These are phyloP conservation scores for Plasmodium gallinaceum DNA, from an alignment of 169 alveolate genomes.

Conservation along the genomic window DNA sequence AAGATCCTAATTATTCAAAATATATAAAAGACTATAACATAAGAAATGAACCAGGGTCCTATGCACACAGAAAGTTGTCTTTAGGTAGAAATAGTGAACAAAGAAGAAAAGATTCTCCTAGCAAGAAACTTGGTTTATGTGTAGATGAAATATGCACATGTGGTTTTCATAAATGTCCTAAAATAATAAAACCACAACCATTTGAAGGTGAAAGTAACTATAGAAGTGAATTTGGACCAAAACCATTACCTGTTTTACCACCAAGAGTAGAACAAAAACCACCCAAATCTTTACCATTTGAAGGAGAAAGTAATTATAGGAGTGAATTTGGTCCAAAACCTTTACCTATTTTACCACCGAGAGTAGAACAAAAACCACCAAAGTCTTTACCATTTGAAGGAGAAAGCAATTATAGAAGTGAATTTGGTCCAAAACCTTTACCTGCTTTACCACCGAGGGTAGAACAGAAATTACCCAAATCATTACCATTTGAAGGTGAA, in stretches of 20 bases:
- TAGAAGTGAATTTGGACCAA: slow-evolving; percentile 79
- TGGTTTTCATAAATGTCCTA: slow-evolving; percentile 81
- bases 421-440: slow-evolving; percentile 80
- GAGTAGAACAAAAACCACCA: slow-evolving; percentile 46
- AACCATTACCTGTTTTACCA: slow-evolving; percentile 75
- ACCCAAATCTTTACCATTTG: slow-evolving; percentile 79
- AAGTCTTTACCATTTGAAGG: slow-evolving; percentile 82
- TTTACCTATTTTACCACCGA: slow-evolving; percentile 72
- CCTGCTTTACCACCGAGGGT: slow-evolving; percentile 65
- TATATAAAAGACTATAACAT: slow-evolving; percentile 11
- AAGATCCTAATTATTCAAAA: slow-evolving; percentile 22
- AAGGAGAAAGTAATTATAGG: slow-evolving; percentile 76
- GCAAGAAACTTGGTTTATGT: slow-evolving; percentile 80
- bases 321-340: slow-evolving; percentile 81
- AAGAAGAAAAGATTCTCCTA: slow-evolving; percentile 80
- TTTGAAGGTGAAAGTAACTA: slow-evolving; percentile 82
- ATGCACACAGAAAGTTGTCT: slow-evolving; percentile 36
- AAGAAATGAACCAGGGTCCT: slow-evolving; percentile 24
- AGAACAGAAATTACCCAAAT: slow-evolving; percentile 57
- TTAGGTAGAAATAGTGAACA: slow-evolving; percentile 77
- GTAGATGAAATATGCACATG: slow-evolving; percentile 84
- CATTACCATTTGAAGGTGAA: slow-evolving; percentile 78
- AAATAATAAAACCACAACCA: slow-evolving; percentile 74
- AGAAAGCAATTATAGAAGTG: slow-evolving; percentile 77
- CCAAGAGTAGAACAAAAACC: slow-evolving; percentile 58